A percentile compares a stretch with the other conserved stretches of the same genome.
These are phyloP conservation scores for Candida mattraensis DNA, from an alignment of 805 yeast species.

Conservation along the genomic window DNA sequence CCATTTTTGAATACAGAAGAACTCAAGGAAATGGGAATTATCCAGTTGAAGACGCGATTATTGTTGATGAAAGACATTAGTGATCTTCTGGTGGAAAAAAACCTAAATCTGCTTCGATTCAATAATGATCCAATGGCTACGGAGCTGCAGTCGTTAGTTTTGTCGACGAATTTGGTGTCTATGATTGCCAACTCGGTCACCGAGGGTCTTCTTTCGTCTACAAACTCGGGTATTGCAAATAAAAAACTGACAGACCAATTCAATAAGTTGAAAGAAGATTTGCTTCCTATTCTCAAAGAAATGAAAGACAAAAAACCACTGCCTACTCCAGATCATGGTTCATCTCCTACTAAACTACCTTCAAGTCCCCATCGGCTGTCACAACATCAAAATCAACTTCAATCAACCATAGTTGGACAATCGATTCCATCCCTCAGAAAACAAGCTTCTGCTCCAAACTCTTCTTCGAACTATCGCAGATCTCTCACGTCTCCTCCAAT, in stretches of 20 bases:
- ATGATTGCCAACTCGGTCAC: constrained; percentile 25
- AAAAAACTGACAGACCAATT: constrained; percentile 53
- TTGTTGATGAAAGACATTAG: constrained; percentile 59
- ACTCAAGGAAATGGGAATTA: constrained; percentile 69
- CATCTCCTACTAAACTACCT: too few species aligned
- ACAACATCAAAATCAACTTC: constrained; percentile 24
- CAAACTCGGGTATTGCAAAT: constrained; percentile 12
- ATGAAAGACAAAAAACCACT: constrained; percentile 66
- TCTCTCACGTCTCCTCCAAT: constrained; percentile 22
- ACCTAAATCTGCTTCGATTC: constrained; percentile 16
- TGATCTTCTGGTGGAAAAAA: constrained; percentile 44
- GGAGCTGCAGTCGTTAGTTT: constrained; percentile 26
- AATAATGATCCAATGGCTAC: constrained; percentile 24
- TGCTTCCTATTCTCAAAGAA: constrained; percentile 60
- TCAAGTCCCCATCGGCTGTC: constrained; percentile 16
- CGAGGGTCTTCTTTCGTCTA: constrained; percentile 18
- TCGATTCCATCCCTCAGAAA: constrained; percentile 13
- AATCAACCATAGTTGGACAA: constrained; percentile 24
- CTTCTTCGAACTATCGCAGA: constrained; percentile 10
- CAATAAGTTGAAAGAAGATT: constrained; percentile 57
- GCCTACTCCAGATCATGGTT: constrained; percentile 51
- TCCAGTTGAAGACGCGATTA: constrained; percentile 54
- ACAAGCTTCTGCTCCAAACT: constrained; percentile 6
- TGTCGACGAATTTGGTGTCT: constrained; percentile 26
- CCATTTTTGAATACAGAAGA: constrained; percentile 69